Percentiles rank a stretch among this genome's conserved stretches.
Conservation (phyloP, 2,329 filamentous ascomycete genomes). For the Diaporthe velutina region DNA sequence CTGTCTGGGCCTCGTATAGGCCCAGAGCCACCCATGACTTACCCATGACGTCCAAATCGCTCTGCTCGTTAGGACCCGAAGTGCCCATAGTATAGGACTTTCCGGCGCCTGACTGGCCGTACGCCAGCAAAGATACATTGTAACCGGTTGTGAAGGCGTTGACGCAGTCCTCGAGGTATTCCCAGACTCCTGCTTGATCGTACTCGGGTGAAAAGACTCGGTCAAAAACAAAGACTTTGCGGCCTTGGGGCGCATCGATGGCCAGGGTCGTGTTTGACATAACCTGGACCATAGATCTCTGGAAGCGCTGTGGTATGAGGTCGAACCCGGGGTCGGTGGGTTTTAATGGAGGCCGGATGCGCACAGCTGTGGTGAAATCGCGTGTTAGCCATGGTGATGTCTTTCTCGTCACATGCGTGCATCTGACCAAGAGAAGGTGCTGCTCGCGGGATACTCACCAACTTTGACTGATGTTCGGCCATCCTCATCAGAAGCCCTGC, state of each 20-base stretch:
- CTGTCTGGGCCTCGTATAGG: conserved; percentile 10
- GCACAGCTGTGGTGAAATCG: conserved; percentile 75
- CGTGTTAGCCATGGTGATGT: conserved; percentile 37
- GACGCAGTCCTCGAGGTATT: conserved; percentile 92
- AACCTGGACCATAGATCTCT: conserved; percentile 91
- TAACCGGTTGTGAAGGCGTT: conserved; percentile 93
- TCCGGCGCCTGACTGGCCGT: conserved; percentile 96
- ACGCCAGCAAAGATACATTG: conserved; percentile 97
- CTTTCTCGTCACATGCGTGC: not conserved
- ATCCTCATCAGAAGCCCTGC: conserved; percentile 90
- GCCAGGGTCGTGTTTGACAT: conserved; percentile 86
- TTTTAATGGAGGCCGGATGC: conserved; percentile 88
- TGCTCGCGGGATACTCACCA: conserved; percentile 72
- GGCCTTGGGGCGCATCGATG: conserved; percentile 91
- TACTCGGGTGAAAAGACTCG: conserved; percentile 89
- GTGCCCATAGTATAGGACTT: conserved; percentile 99
- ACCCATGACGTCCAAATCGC: conserved; percentile 82
- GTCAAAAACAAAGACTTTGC: conserved; percentile 97
- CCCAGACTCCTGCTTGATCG: conserved; percentile 91
- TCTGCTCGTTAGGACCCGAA: conserved; percentile 84
- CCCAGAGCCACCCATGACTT: conserved; percentile 52
- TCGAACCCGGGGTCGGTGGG: conserved; percentile 92
- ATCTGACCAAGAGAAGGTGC: not conserved
- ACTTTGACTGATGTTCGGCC: conserved; percentile 94
- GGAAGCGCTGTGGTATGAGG: conserved; percentile 94